phyloP scores from a whole-genome alignment of 768 basidiomycete species.

The Trametes maxima region DNA sequence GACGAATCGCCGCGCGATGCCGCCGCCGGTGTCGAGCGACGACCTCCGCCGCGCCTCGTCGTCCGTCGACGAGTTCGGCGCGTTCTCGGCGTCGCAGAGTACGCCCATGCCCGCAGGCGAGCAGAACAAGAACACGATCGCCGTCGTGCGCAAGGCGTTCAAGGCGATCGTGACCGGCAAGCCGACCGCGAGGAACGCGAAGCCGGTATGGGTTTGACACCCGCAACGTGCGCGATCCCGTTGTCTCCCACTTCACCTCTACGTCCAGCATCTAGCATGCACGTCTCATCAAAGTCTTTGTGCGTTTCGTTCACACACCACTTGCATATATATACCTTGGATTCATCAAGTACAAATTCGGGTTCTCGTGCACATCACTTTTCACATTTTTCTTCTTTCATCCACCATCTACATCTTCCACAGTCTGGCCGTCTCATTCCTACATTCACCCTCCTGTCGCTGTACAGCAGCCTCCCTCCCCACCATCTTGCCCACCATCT shows the following conservation, averaged over 20 bases:
- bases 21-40: conserved; percentile 72
- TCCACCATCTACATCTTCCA: conserved; percentile 2
- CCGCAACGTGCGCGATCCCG: not conserved
- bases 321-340: conserved; percentile 18
- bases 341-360: not conserved
- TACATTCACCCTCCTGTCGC: not conserved
- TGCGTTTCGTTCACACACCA: no score
- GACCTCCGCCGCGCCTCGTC: conserved; percentile 47
- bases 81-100: conserved; percentile 26
- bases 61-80: conserved; percentile 69
- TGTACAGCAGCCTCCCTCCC: not conserved
- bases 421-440: not conserved
- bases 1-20: conserved; percentile 56
- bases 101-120: conserved; percentile 39
- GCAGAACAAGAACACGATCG: conserved; percentile 51
- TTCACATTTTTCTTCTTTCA: conserved; percentile 3
- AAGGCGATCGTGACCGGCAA: conserved; percentile 76
- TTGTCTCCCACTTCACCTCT: no score
- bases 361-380: conserved; percentile 9
- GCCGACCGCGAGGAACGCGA: conserved; percentile 16
- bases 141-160: conserved; percentile 69
- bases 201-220: conserved; percentile 17
- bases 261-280: no score
- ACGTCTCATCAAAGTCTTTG: no score
- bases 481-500: conserved; percentile 8